phyloP scores from a whole-genome alignment of 768 basidiomycete genomes.

The Suillus variegatus region DNA sequence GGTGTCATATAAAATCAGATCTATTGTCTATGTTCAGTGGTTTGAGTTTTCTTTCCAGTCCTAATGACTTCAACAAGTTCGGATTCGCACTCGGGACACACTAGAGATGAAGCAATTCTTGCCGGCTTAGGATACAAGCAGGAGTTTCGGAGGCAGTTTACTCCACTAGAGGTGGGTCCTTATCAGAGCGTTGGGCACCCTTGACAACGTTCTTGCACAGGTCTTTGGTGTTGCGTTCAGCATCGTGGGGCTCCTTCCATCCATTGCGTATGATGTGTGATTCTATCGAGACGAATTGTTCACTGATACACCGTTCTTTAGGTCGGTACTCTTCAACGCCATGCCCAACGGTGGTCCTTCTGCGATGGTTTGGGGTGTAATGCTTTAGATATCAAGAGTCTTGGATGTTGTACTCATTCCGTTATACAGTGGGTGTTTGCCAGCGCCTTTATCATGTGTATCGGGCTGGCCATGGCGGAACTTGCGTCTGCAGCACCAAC shows the following conservation, averaged over 20 bases:
- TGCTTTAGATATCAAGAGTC: background rate
- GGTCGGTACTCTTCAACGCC: slow-evolving; percentile 11
- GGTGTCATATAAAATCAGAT: background rate
- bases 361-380: slow-evolving; percentile 18
- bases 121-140: slow-evolving; percentile 51
- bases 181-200: background rate
- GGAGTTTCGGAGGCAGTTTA: slow-evolving; percentile 11
- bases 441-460: slow-evolving; percentile 59
- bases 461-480: slow-evolving; percentile 71
- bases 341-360: slow-evolving; percentile 16
- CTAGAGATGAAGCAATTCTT: slow-evolving; percentile 41
- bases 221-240: slow-evolving; percentile 34
- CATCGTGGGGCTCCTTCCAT: slow-evolving; percentile 31
- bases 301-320: background rate
- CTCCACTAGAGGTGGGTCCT: slow-evolving; percentile 11
- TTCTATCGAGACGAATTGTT: background rate
- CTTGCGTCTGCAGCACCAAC: slow-evolving; percentile 72
- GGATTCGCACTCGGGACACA: background rate
- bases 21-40: background rate
- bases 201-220: background rate
- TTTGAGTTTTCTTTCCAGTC: background rate
- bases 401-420: background rate
- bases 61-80: background rate
- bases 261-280: slow-evolving; percentile 11
- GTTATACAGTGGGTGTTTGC: slow-evolving; percentile 60